Evolutionary conservation across 176 grass and related monocot species (phyloP).

Genomic region (Dendrocalamus sinicus): DNA sequence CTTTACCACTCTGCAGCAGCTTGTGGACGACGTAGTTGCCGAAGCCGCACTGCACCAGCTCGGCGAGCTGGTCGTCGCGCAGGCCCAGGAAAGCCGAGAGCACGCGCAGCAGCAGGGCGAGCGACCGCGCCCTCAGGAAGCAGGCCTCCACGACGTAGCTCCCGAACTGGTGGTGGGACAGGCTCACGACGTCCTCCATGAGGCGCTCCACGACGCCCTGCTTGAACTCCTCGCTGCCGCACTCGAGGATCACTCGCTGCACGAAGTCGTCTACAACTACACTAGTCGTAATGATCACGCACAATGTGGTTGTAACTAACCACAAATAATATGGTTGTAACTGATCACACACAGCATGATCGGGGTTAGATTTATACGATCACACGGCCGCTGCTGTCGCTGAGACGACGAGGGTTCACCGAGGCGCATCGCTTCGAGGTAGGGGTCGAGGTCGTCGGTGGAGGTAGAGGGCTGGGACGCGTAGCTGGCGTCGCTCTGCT

Average conservation of each 20-base stretch:
- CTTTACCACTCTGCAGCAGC: constrained; percentile 1
- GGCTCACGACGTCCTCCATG: constrained; percentile 14
- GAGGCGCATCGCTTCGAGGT: background rate
- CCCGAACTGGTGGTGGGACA: constrained; percentile 26
- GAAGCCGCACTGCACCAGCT: background rate
- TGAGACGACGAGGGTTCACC: background rate
- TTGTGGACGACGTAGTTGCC: constrained; percentile 55
- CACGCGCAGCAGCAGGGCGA: background rate
- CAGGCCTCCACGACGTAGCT: constrained; percentile 61
- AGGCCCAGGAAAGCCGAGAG: constrained; percentile 9
- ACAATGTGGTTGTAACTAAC: no score
- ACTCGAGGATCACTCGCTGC: constrained; percentile 38
- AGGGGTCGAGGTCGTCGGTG: background rate
- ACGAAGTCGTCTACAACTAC: constrained; percentile 1
- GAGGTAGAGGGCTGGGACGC: background rate
- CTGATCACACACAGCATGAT: no score
- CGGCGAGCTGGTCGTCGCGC: background rate
- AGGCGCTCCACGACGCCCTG: background rate
- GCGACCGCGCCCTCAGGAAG: background rate
- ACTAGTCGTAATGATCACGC: no score
- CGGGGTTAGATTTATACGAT: no score
- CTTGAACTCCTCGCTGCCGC: background rate
- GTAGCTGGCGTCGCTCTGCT: background rate
- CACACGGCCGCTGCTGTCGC: background rate
- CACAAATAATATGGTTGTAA: no score